A percentile compares a stretch with the other conserved stretches of the same genome.
Conservation (phyloP, 768 basidiomycete species). For the Dentipellis fragilis region DNA sequence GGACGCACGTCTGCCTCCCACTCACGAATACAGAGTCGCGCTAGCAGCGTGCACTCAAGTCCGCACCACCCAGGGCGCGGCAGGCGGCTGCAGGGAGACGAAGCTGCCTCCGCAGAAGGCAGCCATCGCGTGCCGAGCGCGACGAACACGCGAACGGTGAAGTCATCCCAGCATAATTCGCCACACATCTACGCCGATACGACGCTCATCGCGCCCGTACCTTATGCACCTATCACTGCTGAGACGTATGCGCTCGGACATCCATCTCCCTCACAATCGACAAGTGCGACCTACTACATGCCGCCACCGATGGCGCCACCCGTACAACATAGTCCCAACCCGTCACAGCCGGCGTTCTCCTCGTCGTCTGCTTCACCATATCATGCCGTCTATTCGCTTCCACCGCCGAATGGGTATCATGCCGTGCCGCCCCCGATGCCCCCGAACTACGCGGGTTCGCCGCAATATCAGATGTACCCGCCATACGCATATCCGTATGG, state of each 20-base stretch:
- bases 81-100: slow-evolving; percentile 6
- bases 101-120: neutral
- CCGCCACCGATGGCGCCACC: slow-evolving; percentile 4
- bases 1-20: slow-evolving; percentile 29
- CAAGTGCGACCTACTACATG: neutral
- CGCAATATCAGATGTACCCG: slow-evolving; percentile 26
- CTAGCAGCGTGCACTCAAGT: slow-evolving; percentile 40
- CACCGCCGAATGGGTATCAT: slow-evolving; percentile 8
- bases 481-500: slow-evolving; percentile 24
- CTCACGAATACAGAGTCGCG: slow-evolving; percentile 34
- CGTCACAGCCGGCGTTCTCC: slow-evolving; percentile 9
- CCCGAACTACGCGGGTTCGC: slow-evolving; percentile 19
- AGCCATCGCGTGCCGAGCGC: neutral
- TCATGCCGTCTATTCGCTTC: slow-evolving; percentile 14
- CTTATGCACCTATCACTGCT: slow-evolving; percentile 6
- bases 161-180: slow-evolving; percentile 3
- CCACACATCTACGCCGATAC: slow-evolving; percentile 7
- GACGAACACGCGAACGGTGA: neutral
- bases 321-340: slow-evolving; percentile 10
- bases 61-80: slow-evolving; percentile 22
- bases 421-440: slow-evolving; percentile 10
- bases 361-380: slow-evolving; percentile 13
- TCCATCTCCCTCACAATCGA: neutral
- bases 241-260: slow-evolving; percentile 11
- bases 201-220: slow-evolving; percentile 9